Base-by-base conservation (phyloP, 148 eudicot genomes). In the Rhododendron ferrugineum region DNA sequence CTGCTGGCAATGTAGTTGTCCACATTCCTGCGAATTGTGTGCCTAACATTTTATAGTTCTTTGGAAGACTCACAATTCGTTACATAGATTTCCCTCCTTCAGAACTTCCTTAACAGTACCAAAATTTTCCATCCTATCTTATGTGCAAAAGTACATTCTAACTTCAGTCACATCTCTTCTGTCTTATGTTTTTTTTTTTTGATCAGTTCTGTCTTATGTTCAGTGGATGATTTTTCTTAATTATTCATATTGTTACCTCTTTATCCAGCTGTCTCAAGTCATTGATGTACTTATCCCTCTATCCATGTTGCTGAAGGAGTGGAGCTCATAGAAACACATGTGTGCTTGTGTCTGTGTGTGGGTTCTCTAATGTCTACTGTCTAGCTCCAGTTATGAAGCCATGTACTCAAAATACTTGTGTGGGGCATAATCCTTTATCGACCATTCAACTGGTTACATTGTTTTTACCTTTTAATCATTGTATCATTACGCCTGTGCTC, bases 131-230 rank as follows among this genome's bases (percentile, higher is more conserved):
- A 73, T 73, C 11, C 2, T 73, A 36, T 16, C 78, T 34, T 7
- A 73, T 73, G 78, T 36, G 11, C 78, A 14, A 13, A 72, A 32
- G 4, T 73, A 15, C n/a, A 36, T 73, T 5, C 44, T 32, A 73
- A 36, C 11, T 77, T 44, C 30, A 42, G 15, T 22, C 52, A 20
- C 80, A 23, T 37, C 30, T 20, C 28, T 44, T 42, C 28, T 77
- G 52, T 77, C 80, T 76, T 36, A 49, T 77, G 50, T 44, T 77
- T n/a, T n/a, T n/a, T n/a, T n/a, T n/a, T n/a, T n/a, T n/a, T n/a
- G n/a, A n/a, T n/a, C n/a, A n/a, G n/a, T 44, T 42, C 28, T 77
- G 52, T 77, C 80, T 76, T 36, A 49, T 77, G 50, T 44, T 77
- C 16, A 44, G 11, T 77, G 49, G 50, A 77, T 77, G 49, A 44